Base-by-base conservation (phyloP, 2,329 filamentous ascomycete species). In the Ophiosphaerella korrae region DNA sequence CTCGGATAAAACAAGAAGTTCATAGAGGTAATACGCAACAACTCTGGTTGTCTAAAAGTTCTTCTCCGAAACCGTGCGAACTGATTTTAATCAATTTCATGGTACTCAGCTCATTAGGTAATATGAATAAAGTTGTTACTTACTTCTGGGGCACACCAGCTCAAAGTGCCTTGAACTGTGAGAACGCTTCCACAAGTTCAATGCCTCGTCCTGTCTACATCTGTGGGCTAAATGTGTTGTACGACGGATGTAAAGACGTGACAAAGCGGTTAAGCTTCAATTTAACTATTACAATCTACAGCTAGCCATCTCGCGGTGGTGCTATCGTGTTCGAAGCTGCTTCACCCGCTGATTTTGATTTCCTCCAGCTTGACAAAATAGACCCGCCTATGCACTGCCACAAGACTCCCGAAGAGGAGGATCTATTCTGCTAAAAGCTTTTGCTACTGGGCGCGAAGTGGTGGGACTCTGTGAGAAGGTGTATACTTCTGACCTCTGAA, bases 381-480 rank as follows among this genome's bases (percentile, higher is more conserved):
- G 18, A 57, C 41, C 53, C 56, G 12, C 48, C 29, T 13, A 37
- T 42, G 29, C 12, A 40, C 8, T 32, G 51, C 23, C 18, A 53
- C 44, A 33, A 33, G 21, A 35, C 46, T 46, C 21, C 35, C 3
- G 29, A 47, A 3, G 33, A 43, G 7, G 56, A 62, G 35, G 53
- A 59, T 39, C 38, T 13, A n/a, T 55, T 57, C 34, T 53, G 45
- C 41, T 18, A 55, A 34, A 48, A 42, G 37, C 33, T 62, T 37
- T 34, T 62, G n/a, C 41, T 59, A 34, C 53, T 62, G 13, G 56
- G 53, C 14, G 56, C 51, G 16, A 57, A 54, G 41, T 62, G 52
- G 52, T 62, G 46, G 39, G 58, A 57, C 31, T 58, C 48, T 39
- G 16, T 23, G 16, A 13, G 16, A 21, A 21, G 36, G 21, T 12